Conservation (phyloP, 2,329 filamentous ascomycete genomes). For the Apiospora rasikravindrae region DNA sequence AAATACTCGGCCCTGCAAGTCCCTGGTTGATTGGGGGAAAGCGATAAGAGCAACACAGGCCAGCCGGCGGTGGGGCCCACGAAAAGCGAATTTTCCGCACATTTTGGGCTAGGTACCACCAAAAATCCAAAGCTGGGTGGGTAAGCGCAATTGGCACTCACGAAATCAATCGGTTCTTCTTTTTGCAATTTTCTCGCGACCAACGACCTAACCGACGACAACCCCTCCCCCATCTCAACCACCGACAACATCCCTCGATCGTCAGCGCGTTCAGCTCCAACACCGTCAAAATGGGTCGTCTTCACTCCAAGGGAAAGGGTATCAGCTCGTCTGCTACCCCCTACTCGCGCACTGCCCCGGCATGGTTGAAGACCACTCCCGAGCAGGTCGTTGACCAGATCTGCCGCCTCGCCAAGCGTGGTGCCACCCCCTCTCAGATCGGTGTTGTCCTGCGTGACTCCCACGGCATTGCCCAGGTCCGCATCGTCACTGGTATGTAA, state of each 20-base stretch:
- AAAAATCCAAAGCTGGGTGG: constrained; percentile 15
- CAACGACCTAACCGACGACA: constrained; percentile 25
- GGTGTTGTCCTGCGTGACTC: constrained; percentile 98
- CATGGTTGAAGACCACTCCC: constrained; percentile 99
- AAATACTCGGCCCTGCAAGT: constrained; percentile 10
- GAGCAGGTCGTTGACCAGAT: constrained; percentile 99
- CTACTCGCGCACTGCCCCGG: constrained; percentile 90
- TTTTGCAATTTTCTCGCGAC: constrained; percentile 25
- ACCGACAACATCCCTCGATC: constrained; percentile 25
- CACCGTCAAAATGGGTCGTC: constrained; percentile 82
- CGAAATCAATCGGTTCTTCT: constrained; percentile 12
- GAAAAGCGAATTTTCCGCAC: constrained; percentile 12
- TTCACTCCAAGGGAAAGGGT: constrained; percentile 99
- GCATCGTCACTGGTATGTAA: constrained; percentile 90
- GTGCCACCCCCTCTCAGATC: constrained; percentile 97
- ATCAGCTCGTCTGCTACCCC: constrained; percentile 95
- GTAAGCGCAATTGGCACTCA: constrained; percentile 16
- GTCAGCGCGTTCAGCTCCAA: constrained; percentile 33
- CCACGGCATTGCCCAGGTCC: constrained; percentile 98
- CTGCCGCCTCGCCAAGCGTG: constrained; percentile 98
- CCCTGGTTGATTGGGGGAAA: constrained; percentile 7
- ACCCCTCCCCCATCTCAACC: constrained; percentile 27
- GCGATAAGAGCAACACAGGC: constrained; percentile 1
- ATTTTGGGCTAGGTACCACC: constrained; percentile 13
- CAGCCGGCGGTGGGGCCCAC: background rate